Conservation (phyloP, 805 yeast species). For the Saccharomycopsis sp. region DNA sequence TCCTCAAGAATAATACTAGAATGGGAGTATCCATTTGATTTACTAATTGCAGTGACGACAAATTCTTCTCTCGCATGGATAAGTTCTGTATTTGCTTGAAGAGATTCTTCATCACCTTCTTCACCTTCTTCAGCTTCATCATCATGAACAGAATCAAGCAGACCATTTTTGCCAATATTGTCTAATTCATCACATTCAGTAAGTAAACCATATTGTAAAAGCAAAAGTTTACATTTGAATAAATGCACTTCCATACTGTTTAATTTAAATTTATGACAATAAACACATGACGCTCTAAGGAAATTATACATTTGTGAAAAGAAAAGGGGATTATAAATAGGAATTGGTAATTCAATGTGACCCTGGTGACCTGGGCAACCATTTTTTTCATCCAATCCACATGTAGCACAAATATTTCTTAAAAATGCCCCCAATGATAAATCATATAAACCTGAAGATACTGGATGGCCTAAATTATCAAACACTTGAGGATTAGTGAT, state of each 20-base stretch:
- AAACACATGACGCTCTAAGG: slow-evolving; percentile 79
- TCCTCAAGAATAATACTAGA: slow-evolving; percentile 86
- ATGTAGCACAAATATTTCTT: slow-evolving; percentile 83
- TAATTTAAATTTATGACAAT: slow-evolving; percentile 81
- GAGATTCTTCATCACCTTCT: slow-evolving; percentile 31
- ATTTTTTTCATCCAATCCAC: slow-evolving; percentile 83
- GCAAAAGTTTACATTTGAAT: slow-evolving; percentile 66
- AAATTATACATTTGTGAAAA: slow-evolving; percentile 85
- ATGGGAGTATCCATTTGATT: slow-evolving; percentile 60
- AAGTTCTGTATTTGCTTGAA: slow-evolving; percentile 35
- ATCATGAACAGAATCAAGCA: slow-evolving; percentile 38
- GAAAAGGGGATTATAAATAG: slow-evolving; percentile 91
- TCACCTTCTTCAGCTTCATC: slow-evolving; percentile 39
- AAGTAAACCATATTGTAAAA: slow-evolving; percentile 83
- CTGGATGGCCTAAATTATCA: slow-evolving; percentile 94
- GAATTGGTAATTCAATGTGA: slow-evolving; percentile 92
- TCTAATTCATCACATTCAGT: slow-evolving; percentile 73
- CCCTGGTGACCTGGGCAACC: slow-evolving; percentile 98
- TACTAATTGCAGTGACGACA: slow-evolving; percentile 73
- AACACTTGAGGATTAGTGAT: slow-evolving; percentile 93
- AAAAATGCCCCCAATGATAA: slow-evolving; percentile 92
- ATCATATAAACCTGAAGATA: slow-evolving; percentile 89
- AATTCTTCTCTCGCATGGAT: slow-evolving; percentile 56
- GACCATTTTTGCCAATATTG: slow-evolving; percentile 36
- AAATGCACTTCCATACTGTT: slow-evolving; percentile 64